Conservation (phyloP, 306 rosid genomes). For the Citrullus amarus region DNA sequence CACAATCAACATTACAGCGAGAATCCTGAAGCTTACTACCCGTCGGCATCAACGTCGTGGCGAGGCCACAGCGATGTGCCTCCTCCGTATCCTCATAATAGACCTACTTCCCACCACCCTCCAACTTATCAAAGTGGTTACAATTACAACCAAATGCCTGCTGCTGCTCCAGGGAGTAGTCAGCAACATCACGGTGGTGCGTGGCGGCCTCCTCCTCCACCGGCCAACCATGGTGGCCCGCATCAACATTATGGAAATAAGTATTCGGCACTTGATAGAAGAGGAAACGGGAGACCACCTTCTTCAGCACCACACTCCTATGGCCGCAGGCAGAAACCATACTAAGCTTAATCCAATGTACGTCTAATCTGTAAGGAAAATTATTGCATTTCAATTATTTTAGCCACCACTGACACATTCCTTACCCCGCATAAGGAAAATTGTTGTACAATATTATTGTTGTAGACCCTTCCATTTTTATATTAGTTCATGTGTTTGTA, state of each 20-base stretch:
- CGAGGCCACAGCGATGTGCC: conserved; percentile 24
- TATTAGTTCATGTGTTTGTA: background rate
- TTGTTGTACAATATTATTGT: background rate
- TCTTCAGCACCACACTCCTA: conserved; percentile 34
- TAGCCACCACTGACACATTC: background rate
- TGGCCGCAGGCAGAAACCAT: conserved; percentile 24
- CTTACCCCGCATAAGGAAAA: background rate
- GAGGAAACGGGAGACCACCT: conserved; percentile 36
- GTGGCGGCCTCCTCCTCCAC: background rate
- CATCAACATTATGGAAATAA: conserved; percentile 40
- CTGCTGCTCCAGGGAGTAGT: conserved; percentile 10
- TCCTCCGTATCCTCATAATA: conserved; percentile 16
- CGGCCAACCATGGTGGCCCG: conserved; percentile 12
- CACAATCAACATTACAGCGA: conserved; percentile 22
- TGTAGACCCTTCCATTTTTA: background rate
- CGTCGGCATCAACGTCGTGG: conserved; percentile 17
- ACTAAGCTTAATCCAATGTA: background rate
- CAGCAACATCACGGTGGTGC: conserved; percentile 1
- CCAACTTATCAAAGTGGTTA: conserved; percentile 23
- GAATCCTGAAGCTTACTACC: conserved; percentile 16
- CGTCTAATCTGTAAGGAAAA: background rate
- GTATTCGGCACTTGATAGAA: conserved; percentile 39
- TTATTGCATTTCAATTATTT: background rate
- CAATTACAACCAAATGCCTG: conserved; percentile 21
- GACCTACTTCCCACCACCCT: conserved; percentile 9